Percentiles rank a stretch among this genome's conserved stretches.
phyloP scores from a whole-genome alignment of 108 stramenopile species.

The Phaeodactylum tricornutum region DNA sequence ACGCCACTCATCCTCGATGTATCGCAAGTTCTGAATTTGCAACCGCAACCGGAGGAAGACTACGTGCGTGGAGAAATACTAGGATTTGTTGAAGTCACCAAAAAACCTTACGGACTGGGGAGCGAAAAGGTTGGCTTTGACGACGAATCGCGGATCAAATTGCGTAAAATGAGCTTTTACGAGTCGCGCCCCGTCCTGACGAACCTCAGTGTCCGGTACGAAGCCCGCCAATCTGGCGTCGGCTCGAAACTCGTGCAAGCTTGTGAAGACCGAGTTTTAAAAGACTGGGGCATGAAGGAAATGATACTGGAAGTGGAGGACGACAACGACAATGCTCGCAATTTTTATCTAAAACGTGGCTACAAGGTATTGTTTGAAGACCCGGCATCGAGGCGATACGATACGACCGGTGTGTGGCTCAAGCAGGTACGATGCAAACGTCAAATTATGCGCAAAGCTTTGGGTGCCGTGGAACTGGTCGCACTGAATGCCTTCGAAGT shows the following conservation, averaged over 20 bases:
- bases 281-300: constrained; percentile 41
- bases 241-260: constrained; percentile 53
- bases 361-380: constrained; percentile 60
- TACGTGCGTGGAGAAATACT: constrained; percentile 56
- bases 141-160: constrained; percentile 1
- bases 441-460: constrained; percentile 48
- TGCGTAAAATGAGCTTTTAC: constrained; percentile 1
- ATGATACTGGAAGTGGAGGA: constrained; percentile 81
- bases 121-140: constrained; percentile 6
- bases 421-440: constrained; percentile 50
- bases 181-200: constrained; percentile 44
- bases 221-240: constrained; percentile 53
- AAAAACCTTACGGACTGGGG: constrained; percentile 58
- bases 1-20: constrained; percentile 46
- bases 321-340: constrained; percentile 48
- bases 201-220: constrained; percentile 48
- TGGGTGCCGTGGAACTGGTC: constrained; percentile 6
- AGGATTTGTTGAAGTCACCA: constrained; percentile 65
- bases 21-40: constrained; percentile 21
- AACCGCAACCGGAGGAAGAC: constrained; percentile 4
- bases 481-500: too few relatives aligned
- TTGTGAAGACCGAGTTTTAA: constrained; percentile 45
- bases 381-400: constrained; percentile 59
- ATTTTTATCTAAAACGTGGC: constrained; percentile 65
- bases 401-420: constrained; percentile 50